A percentile compares a stretch with the other conserved stretches of the same genome.
These are phyloP conservation scores for Candida awuae DNA, from an alignment of 805 yeast genomes.

Conservation along the genomic window DNA sequence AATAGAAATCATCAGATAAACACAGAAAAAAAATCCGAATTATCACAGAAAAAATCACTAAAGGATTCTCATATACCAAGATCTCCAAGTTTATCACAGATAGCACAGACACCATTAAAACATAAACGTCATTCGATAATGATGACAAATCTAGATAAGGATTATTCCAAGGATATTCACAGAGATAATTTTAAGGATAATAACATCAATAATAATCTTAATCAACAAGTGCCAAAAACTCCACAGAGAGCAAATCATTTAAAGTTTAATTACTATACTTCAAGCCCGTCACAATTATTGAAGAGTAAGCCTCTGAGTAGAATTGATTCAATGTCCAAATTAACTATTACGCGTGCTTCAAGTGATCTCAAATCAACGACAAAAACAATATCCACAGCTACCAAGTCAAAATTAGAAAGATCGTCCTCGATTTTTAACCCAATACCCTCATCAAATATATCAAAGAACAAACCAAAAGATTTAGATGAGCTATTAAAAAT, in stretches of 20 bases:
- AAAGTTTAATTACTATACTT: background rate
- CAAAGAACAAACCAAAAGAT: background rate
- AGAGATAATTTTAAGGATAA: background rate
- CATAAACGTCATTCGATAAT: too few species aligned
- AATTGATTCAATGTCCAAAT: background rate
- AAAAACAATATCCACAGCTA: background rate
- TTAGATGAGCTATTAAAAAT: background rate
- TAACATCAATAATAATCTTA: too few species aligned
- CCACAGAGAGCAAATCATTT: background rate
- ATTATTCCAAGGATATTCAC: background rate
- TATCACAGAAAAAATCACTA: too few species aligned
- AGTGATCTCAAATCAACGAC: too few species aligned
- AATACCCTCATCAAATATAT: background rate
- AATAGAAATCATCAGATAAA: background rate
- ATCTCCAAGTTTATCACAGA: slow-evolving; percentile 2
- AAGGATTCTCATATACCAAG: slow-evolving; percentile 4
- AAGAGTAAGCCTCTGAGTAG: background rate
- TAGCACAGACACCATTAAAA: background rate
- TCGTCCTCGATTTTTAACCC: background rate
- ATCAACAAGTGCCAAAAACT: too few species aligned
- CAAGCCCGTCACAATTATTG: background rate
- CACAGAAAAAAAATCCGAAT: too few species aligned
- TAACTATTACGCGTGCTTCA: too few species aligned
- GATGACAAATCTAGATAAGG: background rate
- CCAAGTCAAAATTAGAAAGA: background rate